These are phyloP conservation scores for Beauveria caledonica DNA, from an alignment of 2,329 filamentous ascomycete species.

Conservation along the genomic window DNA sequence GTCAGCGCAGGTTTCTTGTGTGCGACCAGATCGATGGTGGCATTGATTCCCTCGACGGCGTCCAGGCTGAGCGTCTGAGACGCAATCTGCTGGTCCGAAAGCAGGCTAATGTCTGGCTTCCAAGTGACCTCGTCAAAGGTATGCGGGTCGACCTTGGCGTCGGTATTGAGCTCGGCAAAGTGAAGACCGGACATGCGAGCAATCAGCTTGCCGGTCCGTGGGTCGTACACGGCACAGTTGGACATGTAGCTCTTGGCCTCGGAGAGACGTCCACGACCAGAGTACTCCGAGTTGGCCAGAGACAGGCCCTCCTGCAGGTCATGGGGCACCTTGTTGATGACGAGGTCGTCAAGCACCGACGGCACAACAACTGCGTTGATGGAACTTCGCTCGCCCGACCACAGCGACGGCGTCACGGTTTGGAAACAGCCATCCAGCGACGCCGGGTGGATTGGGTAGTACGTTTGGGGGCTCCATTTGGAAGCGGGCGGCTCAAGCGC, in stretches of 20 bases:
- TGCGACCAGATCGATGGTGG: conserved; percentile 25
- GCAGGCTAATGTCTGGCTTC: conserved; percentile 18
- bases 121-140: conserved; percentile 15
- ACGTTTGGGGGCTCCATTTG: conserved; percentile 10
- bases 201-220: conserved; percentile 14
- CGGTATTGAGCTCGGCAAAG: conserved; percentile 17
- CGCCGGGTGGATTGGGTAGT: conserved; percentile 26
- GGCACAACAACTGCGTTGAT: conserved; percentile 17
- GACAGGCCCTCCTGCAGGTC: background rate
- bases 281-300: background rate
- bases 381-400: conserved; percentile 14
- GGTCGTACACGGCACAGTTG: conserved; percentile 18
- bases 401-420: conserved; percentile 15
- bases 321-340: conserved; percentile 8
- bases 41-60: background rate
- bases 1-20: conserved; percentile 26
- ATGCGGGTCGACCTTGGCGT: conserved; percentile 17
- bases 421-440: conserved; percentile 26
- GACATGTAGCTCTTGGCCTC: conserved; percentile 13
- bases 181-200: conserved; percentile 17
- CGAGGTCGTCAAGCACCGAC: conserved; percentile 20
- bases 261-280: background rate
- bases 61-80: background rate
- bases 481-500: background rate
- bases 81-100: conserved; percentile 5